Evolutionary conservation across 2,329 filamentous ascomycete species (phyloP), one percentile per base, ranked within the genome.

Genomic region (Fusarium xyrophilum): DNA sequence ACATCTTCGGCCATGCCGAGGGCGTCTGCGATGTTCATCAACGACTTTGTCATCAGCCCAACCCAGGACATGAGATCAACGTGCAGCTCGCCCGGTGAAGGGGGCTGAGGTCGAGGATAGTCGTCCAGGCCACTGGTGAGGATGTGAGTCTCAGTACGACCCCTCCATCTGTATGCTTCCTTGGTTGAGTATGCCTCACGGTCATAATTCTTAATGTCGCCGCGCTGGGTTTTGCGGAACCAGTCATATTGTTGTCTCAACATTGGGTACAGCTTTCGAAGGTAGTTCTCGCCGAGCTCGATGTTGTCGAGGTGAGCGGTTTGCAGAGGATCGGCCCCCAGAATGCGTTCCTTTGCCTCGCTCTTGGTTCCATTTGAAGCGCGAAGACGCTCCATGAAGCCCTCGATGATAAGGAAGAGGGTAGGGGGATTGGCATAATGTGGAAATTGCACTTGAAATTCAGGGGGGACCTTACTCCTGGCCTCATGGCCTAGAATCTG

Each of bases 401-500:
- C 86, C 69, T 96, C 93, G 19, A 99, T 84, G 63, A 96, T 89
- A 76, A 98, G 89, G 81, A 97, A 97, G 3, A 98, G 85, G 1
- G 96, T 98, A 1, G 96, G 96, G 0, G 96, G 96, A 79, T 99
- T 99, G 53, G 96, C 96, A 75, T 97, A 97, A 78, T 98, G 94
- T 27, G 96, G 95, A 76, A 98, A 98, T 76, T 98, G 96, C 17
- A 93, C 87, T 74, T 97, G 94, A 78, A 99, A 99, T 79, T 98
- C 94, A 7, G 85, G 79, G 0, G 96, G 96, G 4, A 99, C 96
- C 80, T 97, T 98, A 85, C 91, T 97, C 67, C 95, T 89, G 47
- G 96, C 96, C 81, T 99, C 96, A 5, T 86, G 80, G 3, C 96
- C 96, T 4, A 99, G 86, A 63, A 99, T 98, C 80, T 97, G 94